Evolutionary conservation across 176 grass and related monocot genomes (phyloP).

Genomic region (barley (Hordeum vulgare)): DNA sequence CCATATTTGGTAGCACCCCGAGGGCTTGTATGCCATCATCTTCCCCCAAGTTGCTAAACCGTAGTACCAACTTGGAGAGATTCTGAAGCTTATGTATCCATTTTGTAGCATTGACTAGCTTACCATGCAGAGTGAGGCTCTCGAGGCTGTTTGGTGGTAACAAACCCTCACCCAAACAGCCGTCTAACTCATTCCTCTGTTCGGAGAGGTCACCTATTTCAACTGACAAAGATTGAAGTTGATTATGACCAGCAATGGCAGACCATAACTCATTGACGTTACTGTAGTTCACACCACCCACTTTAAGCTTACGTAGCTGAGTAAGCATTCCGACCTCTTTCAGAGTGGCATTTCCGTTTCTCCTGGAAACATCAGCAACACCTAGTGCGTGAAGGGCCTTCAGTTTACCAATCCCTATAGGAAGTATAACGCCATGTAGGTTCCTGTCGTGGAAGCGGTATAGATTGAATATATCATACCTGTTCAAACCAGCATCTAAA

Average conservation of each 20-base stretch:
- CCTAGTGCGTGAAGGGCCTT: neutral
- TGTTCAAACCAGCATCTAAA: neutral
- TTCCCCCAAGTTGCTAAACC: rapidly evolving
- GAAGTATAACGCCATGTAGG: neutral
- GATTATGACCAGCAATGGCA: neutral
- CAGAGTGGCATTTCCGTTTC: neutral
- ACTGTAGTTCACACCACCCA: rapidly evolving
- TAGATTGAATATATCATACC: neutral
- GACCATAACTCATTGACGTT: neutral
- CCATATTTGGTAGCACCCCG: too few species aligned
- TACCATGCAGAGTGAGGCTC: too few species aligned
- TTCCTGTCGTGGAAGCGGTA: too few species aligned
- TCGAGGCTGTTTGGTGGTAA: too few species aligned
- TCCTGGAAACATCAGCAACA: neutral
- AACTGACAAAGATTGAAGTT: neutral
- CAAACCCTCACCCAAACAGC: too few species aligned
- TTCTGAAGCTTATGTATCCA: too few species aligned
- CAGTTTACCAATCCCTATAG: neutral
- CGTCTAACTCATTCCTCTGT: neutral
- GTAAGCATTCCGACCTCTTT: neutral
- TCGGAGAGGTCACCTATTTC: rapidly evolving
- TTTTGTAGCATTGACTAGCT: too few species aligned
- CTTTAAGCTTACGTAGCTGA: neutral
- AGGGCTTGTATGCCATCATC: too few species aligned
- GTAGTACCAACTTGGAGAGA: too few species aligned